phyloP scores from a whole-genome alignment of 345 rosid genomes.

The Syzygium aromaticum region DNA sequence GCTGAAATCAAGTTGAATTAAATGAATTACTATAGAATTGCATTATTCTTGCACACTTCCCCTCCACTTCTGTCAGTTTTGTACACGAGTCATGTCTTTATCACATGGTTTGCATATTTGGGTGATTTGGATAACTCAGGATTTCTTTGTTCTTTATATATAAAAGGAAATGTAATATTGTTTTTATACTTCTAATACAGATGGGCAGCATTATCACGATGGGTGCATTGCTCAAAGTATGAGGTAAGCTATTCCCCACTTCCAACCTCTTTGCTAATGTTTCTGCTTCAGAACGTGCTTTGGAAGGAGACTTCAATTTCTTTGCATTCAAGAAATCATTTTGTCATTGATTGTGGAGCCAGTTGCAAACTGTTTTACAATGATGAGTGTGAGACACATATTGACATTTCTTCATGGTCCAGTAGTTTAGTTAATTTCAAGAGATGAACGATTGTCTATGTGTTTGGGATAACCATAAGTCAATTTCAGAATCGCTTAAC shows the following conservation, averaged over 20 bases:
- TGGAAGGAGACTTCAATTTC: background rate
- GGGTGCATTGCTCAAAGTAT: conserved; percentile 63
- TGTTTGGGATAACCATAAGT: background rate
- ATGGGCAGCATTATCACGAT: conserved; percentile 52
- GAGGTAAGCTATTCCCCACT: conserved; percentile 29
- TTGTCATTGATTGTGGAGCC: background rate
- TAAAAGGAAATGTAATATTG: background rate
- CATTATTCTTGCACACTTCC: background rate
- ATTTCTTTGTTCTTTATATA: background rate
- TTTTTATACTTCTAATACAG: conserved; percentile 15
- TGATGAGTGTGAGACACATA: background rate
- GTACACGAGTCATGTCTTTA: background rate
- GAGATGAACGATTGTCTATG: background rate
- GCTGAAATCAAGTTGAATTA: background rate
- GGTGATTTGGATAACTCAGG: background rate
- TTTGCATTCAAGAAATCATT: background rate
- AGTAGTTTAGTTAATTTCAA: background rate
- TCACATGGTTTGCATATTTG: background rate
- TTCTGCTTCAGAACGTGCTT: background rate
- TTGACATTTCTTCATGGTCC: background rate
- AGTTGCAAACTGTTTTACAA: background rate
- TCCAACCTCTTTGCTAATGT: background rate
- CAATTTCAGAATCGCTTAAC: background rate
- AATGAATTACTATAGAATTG: background rate
- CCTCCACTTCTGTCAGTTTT: background rate